phyloP scores from a whole-genome alignment of 2,329 filamentous ascomycete species.

The Colletotrichum endophyticum region DNA sequence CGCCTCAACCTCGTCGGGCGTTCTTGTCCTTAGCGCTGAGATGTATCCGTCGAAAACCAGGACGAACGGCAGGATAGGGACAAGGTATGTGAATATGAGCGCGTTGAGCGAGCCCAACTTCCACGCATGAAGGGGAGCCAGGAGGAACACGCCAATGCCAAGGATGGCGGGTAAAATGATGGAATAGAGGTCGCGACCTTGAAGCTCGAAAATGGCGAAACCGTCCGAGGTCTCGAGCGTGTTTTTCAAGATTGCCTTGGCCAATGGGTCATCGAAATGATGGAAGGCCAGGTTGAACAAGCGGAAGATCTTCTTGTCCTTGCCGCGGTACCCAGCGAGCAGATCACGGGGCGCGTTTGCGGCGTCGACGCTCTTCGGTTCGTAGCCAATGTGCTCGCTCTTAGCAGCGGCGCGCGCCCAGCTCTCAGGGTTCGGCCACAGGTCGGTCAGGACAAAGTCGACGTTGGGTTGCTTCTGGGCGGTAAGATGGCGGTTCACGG shows the following conservation, averaged over 20 bases:
- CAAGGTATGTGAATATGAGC: slow-evolving; percentile 68
- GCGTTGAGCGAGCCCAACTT: slow-evolving; percentile 57
- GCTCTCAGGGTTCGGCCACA: slow-evolving; percentile 66
- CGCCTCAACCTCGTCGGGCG: slow-evolving; percentile 65
- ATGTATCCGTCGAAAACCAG: slow-evolving; percentile 73
- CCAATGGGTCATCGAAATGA: slow-evolving; percentile 72
- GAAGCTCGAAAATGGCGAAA: slow-evolving; percentile 78
- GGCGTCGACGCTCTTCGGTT: slow-evolving; percentile 69
- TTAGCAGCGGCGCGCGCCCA: slow-evolving; percentile 60
- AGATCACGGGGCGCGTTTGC: slow-evolving; percentile 59
- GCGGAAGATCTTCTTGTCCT: slow-evolving; percentile 63
- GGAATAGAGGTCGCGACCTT: slow-evolving; percentile 64
- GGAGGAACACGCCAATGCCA: slow-evolving; percentile 54
- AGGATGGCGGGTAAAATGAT: slow-evolving; percentile 59
- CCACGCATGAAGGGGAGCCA: slow-evolving; percentile 58
- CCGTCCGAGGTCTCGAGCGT: slow-evolving; percentile 69
- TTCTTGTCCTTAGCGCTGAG: slow-evolving; percentile 71
- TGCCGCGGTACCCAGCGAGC: slow-evolving; percentile 33
- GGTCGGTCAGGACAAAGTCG: slow-evolving; percentile 68
- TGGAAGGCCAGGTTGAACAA: slow-evolving; percentile 79
- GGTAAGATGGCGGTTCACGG: slow-evolving; percentile 55
- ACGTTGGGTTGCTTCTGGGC: slow-evolving; percentile 36
- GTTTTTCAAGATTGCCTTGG: slow-evolving; percentile 64
- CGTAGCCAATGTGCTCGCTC: slow-evolving; percentile 63
- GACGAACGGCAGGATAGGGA: slow-evolving; percentile 72